Percentiles rank a stretch among this genome's conserved stretches.
phyloP scores from a whole-genome alignment of 768 basidiomycete genomes.

The Mrakia blollopis region DNA sequence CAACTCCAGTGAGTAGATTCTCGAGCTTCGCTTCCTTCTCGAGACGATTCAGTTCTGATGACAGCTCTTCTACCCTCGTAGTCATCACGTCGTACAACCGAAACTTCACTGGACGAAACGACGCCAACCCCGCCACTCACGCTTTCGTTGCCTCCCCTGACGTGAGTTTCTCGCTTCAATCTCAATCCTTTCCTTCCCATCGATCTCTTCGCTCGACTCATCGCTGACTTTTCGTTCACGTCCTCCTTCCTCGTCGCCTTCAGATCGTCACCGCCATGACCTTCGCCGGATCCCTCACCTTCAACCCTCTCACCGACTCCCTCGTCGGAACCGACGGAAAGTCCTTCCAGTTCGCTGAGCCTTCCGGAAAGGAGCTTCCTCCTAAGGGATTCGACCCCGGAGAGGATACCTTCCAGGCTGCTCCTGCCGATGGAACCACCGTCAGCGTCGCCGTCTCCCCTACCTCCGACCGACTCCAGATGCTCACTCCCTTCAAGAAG shows the following conservation, averaged over 20 bases:
- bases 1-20: slow-evolving; percentile 74
- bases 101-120: slow-evolving; percentile 99
- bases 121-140: slow-evolving; percentile 98
- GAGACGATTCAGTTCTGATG: neutral
- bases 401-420: slow-evolving; percentile 93
- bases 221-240: slow-evolving; percentile 70
- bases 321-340: slow-evolving; percentile 88
- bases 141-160: slow-evolving; percentile 47
- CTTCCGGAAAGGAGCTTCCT: slow-evolving; percentile 85
- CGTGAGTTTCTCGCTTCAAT: slow-evolving; percentile 24
- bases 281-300: slow-evolving; percentile 87
- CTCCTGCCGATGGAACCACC: slow-evolving; percentile 73
- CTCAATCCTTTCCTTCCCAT: no score
- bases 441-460: slow-evolving; percentile 84
- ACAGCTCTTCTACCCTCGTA: slow-evolving; percentile 39
- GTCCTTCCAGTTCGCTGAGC: slow-evolving; percentile 92
- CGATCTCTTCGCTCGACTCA: neutral
- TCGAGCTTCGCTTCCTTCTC: neutral
- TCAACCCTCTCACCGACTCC: slow-evolving; percentile 92
- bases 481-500: slow-evolving; percentile 77
- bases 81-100: slow-evolving; percentile 99
- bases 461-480: slow-evolving; percentile 82
- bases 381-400: slow-evolving; percentile 94
- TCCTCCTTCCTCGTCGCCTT: slow-evolving; percentile 44
- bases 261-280: slow-evolving; percentile 95